These are phyloP conservation scores for Paramecium caudatum DNA, from an alignment of 73 alveolate species.

Conservation along the genomic window DNA sequence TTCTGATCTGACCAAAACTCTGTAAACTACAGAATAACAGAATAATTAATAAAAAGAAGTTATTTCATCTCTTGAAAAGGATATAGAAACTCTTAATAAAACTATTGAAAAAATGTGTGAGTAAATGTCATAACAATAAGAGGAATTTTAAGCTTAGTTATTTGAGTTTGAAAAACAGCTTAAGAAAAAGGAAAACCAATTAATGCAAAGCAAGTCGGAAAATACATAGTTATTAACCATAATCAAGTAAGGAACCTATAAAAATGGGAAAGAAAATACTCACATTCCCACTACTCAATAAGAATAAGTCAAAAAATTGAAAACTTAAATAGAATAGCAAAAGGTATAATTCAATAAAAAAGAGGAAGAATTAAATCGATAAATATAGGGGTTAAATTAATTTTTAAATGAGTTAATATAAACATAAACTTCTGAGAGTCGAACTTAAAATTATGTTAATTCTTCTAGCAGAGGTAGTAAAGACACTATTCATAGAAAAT, in stretches of 20 bases:
- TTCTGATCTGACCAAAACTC: background rate
- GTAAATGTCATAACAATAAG: background rate
- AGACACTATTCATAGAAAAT: background rate
- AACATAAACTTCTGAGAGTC: background rate
- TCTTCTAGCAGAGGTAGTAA: background rate
- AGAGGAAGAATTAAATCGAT: background rate
- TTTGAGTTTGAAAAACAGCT: background rate
- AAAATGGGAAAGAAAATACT: background rate
- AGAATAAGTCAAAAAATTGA: background rate
- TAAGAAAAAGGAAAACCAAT: background rate
- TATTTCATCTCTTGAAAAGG: conserved; percentile 23
- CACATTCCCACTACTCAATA: background rate
- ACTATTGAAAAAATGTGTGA: conserved; percentile 43
- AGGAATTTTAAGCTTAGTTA: background rate
- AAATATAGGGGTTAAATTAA: background rate
- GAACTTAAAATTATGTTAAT: background rate
- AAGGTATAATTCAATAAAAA: background rate
- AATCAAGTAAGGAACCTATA: background rate
- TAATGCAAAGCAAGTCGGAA: background rate
- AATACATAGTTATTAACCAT: background rate
- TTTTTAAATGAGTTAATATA: background rate
- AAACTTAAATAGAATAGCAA: background rate
- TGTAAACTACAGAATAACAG: background rate
- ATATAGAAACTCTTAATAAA: background rate
- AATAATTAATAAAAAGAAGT: background rate